Evolutionary conservation across 1,139 yeast genomes (phyloP).

Genomic region (Kodamaea plutei): DNA sequence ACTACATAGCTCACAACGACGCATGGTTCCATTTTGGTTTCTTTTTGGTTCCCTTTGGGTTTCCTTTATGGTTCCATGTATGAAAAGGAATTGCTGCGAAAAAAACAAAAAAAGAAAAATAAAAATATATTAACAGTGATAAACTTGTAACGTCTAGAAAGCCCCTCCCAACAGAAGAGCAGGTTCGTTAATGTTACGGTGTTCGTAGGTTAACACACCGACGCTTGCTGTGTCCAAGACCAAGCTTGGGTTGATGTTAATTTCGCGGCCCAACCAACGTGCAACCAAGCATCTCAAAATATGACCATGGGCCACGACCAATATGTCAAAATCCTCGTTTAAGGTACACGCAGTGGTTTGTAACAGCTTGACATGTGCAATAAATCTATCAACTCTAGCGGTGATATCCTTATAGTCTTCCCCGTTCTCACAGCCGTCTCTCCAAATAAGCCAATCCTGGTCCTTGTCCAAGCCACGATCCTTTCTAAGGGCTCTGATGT

Average conservation of each 20-base stretch:
- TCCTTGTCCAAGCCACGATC: conserved; percentile 53
- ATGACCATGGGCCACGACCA: conserved; percentile 92
- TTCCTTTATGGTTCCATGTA: no score
- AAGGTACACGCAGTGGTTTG: conserved; percentile 59
- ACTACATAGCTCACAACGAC: no score
- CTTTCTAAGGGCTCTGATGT: conserved; percentile 59
- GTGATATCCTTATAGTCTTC: conserved; percentile 66
- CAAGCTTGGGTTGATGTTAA: conserved; percentile 68
- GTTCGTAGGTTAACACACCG: conserved; percentile 88
- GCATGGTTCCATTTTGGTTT: no score
- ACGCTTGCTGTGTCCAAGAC: conserved; percentile 94
- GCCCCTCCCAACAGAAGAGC: conserved; percentile 81
- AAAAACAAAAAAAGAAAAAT: no score
- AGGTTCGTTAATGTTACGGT: conserved; percentile 78
- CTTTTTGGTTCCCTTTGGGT: no score
- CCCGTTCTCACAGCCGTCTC: conserved; percentile 91
- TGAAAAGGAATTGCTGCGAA: no score
- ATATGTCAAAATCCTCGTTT: conserved; percentile 60
- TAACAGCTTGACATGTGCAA: conserved; percentile 54
- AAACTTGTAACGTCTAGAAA: conserved; percentile 57
- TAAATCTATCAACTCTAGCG: conserved; percentile 64
- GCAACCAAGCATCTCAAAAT: conserved; percentile 85
- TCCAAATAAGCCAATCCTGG: conserved; percentile 76
- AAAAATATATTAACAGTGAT: no score
- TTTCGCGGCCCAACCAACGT: conserved; percentile 68